Conservation (phyloP, 176 grass and related monocot species). For the Elaeis guineensis region DNA sequence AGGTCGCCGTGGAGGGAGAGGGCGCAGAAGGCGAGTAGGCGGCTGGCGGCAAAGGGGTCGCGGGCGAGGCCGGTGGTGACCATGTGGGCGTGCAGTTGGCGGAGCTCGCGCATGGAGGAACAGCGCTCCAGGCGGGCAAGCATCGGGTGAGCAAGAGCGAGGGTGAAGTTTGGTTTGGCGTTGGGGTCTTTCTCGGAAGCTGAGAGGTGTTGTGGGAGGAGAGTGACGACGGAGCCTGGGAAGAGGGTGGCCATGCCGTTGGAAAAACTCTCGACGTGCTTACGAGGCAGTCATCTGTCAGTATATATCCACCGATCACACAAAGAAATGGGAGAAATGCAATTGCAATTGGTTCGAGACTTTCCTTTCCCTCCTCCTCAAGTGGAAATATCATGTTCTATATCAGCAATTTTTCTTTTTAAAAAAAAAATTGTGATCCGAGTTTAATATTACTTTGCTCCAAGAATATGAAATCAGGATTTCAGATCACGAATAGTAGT, state of each 20-base stretch:
- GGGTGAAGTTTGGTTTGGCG: neutral
- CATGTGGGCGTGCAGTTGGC: slow-evolving; percentile 5
- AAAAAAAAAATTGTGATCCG: too few relatives aligned
- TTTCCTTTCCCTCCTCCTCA: too few relatives aligned
- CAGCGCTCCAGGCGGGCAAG: slow-evolving; percentile 1
- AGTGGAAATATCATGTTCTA: too few relatives aligned
- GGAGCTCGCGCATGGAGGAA: slow-evolving; percentile 5
- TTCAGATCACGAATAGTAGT: too few relatives aligned
- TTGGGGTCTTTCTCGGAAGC: slow-evolving; percentile 4
- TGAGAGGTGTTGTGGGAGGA: slow-evolving; percentile 2
- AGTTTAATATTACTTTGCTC: too few relatives aligned
- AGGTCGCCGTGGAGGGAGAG: slow-evolving; percentile 8
- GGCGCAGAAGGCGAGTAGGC: slow-evolving; percentile 1
- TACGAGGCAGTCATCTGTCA: too few relatives aligned
- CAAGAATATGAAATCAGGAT: too few relatives aligned
- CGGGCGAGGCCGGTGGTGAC: neutral
- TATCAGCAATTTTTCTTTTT: too few relatives aligned
- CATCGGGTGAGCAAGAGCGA: neutral
- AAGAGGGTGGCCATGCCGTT: neutral
- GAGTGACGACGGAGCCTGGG: neutral
- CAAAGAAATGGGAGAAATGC: too few relatives aligned
- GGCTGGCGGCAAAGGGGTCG: slow-evolving; percentile 1
- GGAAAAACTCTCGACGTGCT: neutral
- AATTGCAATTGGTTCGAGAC: too few relatives aligned
- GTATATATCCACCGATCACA: too few relatives aligned